A percentile compares a stretch with the other conserved stretches of the same genome.
These are phyloP conservation scores for Mesembryanthemum crystallinum DNA, from an alignment of 148 eudicot genomes.

Conservation along the genomic window DNA sequence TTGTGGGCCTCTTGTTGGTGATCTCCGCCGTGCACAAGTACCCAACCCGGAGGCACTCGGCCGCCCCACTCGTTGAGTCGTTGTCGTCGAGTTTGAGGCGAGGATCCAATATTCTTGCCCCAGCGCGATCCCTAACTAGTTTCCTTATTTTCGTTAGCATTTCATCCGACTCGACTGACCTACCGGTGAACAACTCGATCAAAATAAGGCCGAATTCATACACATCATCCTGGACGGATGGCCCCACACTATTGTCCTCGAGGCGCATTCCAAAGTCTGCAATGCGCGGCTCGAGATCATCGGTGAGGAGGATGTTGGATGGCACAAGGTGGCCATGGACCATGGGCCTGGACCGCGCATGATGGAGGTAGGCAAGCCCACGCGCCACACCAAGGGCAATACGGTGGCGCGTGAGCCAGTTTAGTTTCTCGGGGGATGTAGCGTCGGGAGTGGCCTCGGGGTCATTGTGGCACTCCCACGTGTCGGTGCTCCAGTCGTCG, in stretches of 20 bases:
- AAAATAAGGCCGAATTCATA: slow-evolving; percentile 66
- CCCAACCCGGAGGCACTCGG: slow-evolving; percentile 79
- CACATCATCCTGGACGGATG: slow-evolving; percentile 57
- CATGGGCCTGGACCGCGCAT: slow-evolving; percentile 69
- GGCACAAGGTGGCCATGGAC: slow-evolving; percentile 87
- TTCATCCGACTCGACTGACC: slow-evolving; percentile 33
- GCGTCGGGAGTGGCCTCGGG: slow-evolving; percentile 23
- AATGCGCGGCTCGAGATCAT: slow-evolving; percentile 72
- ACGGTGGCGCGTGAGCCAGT: slow-evolving; percentile 82
- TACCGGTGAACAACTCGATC: slow-evolving; percentile 67
- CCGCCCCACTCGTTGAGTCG: slow-evolving; percentile 51
- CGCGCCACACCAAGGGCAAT: slow-evolving; percentile 90
- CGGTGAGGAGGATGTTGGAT: slow-evolving; percentile 64
- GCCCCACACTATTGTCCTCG: slow-evolving; percentile 18
- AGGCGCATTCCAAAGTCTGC: slow-evolving; percentile 54
- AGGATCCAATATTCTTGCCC: slow-evolving; percentile 47
- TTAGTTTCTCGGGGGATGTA: slow-evolving; percentile 47
- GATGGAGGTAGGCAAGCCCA: slow-evolving; percentile 93
- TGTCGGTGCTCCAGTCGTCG: slow-evolving; percentile 96
- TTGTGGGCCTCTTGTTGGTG: slow-evolving; percentile 70
- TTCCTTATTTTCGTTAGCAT: slow-evolving; percentile 45
- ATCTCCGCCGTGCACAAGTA: slow-evolving; percentile 88
- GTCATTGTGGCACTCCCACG: slow-evolving; percentile 62
- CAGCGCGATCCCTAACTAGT: slow-evolving; percentile 51
- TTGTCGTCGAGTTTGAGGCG: slow-evolving; percentile 47